Evolutionary conservation across 495 filamentous ascomycete species (phyloP).

Genomic region (Penicillium arizonense): DNA sequence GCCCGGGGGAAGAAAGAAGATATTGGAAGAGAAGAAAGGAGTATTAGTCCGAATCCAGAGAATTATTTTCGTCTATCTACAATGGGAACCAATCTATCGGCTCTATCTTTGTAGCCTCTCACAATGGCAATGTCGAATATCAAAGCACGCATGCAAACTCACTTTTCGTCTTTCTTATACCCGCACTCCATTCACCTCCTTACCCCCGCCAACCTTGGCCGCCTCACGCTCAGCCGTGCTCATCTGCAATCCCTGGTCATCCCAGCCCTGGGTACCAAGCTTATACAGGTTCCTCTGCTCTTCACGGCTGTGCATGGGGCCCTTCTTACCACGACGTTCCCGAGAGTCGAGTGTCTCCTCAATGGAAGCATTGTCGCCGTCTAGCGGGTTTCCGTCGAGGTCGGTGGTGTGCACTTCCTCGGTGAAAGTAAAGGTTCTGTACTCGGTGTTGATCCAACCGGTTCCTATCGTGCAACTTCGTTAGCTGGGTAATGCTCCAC

Average conservation of each 20-base stretch:
- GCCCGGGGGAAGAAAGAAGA: not conserved
- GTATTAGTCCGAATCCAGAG: not conserved
- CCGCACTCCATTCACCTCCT: constrained; percentile 35
- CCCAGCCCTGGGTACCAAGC: constrained; percentile 42
- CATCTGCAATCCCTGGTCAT: constrained; percentile 42
- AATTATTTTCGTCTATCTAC: constrained; percentile 13
- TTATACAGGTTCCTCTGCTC: constrained; percentile 40
- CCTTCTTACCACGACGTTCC: constrained; percentile 51
- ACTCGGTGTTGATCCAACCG: constrained; percentile 84
- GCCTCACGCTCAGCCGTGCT: constrained; percentile 40
- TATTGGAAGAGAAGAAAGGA: not conserved
- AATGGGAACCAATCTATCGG: constrained; percentile 4
- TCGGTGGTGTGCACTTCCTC: constrained; percentile 39
- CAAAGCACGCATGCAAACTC: constrained; percentile 4
- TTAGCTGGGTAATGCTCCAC: not conserved
- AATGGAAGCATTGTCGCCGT: constrained; percentile 58
- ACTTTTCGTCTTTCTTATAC: constrained; percentile 10
- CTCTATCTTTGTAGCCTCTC: constrained; percentile 11
- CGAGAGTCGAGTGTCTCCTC: constrained; percentile 62
- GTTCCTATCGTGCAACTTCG: constrained; percentile 49
- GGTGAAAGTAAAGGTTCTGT: constrained; percentile 69
- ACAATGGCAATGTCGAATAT: constrained; percentile 16
- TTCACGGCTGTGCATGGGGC: constrained; percentile 33
- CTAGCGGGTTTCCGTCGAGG: constrained; percentile 36
- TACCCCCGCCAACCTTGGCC: constrained; percentile 34